Evolutionary conservation across 768 basidiomycete genomes (phyloP).

Genomic region (Pisolithus marmoratus): DNA sequence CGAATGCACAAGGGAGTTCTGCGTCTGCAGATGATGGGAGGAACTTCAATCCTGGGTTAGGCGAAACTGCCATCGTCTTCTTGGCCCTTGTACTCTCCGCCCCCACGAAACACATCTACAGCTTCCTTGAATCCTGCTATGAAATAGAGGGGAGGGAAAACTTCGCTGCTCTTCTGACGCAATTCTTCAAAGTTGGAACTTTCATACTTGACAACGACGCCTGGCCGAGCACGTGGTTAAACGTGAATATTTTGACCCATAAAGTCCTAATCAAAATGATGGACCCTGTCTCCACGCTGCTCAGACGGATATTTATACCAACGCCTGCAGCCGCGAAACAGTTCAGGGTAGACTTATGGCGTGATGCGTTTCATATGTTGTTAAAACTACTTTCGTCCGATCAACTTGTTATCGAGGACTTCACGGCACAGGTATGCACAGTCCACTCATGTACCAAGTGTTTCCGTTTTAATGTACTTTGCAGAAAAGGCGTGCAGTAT

Average conservation of each 20-base stretch:
- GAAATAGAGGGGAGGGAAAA: conserved; percentile 89
- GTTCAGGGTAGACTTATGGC: conserved; percentile 80
- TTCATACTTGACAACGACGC: conserved; percentile 85
- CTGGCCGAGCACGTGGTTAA: conserved; percentile 88
- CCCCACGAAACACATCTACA: conserved; percentile 67
- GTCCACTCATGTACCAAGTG: no score
- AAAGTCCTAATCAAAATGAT: conserved; percentile 84
- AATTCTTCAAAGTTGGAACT: conserved; percentile 74
- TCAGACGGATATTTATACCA: conserved; percentile 80
- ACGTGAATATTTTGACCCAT: conserved; percentile 84
- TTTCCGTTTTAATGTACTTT: conserved; percentile 3
- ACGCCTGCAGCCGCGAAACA: conserved; percentile 50
- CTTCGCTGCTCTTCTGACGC: conserved; percentile 61
- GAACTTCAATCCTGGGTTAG: conserved; percentile 68
- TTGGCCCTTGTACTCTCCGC: conserved; percentile 78
- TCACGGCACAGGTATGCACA: conserved; percentile 76
- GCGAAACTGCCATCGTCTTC: conserved; percentile 83
- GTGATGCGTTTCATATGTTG: conserved; percentile 72
- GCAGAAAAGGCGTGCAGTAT: conserved; percentile 91
- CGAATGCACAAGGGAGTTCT: conserved; percentile 44
- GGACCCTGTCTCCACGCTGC: conserved; percentile 71
- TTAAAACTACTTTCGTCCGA: conserved; percentile 84
- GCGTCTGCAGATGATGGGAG: conserved; percentile 41
- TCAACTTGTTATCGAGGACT: conserved; percentile 90
- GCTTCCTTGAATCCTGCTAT: conserved; percentile 71